These are phyloP conservation scores for Penicillium samsonianum DNA, from an alignment of 495 filamentous ascomycete species.

Conservation along the genomic window DNA sequence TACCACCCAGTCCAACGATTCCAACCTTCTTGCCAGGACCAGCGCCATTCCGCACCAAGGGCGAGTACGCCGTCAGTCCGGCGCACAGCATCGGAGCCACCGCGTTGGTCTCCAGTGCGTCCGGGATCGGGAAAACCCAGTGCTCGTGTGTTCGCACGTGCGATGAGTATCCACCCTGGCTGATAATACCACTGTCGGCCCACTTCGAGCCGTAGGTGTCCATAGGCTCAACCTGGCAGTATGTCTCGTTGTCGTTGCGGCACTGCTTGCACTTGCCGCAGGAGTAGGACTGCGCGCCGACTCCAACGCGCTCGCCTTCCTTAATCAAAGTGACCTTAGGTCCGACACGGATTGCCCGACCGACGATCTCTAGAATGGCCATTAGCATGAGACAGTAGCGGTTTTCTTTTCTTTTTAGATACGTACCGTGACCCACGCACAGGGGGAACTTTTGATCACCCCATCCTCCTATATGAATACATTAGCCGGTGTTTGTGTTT, in stretches of 20 bases:
- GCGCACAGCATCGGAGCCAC: slow-evolving; percentile 91
- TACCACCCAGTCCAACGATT: slow-evolving; percentile 76
- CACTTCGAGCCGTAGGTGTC: slow-evolving; percentile 70
- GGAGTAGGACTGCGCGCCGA: slow-evolving; percentile 74
- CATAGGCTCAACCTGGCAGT: slow-evolving; percentile 62
- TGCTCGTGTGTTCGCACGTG: slow-evolving; percentile 77
- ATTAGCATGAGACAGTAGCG: background rate
- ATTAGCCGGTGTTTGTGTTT: slow-evolving; percentile 1
- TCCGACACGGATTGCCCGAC: slow-evolving; percentile 70
- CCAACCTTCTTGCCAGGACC: slow-evolving; percentile 81
- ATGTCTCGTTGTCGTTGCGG: slow-evolving; percentile 75
- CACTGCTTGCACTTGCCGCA: slow-evolving; percentile 71
- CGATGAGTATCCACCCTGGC: slow-evolving; percentile 66
- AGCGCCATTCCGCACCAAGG: slow-evolving; percentile 71
- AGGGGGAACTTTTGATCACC: slow-evolving; percentile 66
- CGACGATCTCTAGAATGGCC: slow-evolving; percentile 59
- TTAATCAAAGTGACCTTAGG: slow-evolving; percentile 65
- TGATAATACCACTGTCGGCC: slow-evolving; percentile 59
- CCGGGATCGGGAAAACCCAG: slow-evolving; percentile 77
- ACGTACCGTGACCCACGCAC: slow-evolving; percentile 65
- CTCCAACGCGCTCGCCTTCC: slow-evolving; percentile 75
- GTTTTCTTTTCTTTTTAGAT: background rate
- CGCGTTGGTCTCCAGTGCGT: slow-evolving; percentile 60
- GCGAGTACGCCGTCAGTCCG: slow-evolving; percentile 78
- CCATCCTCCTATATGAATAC: slow-evolving; percentile 58